Conservation (phyloP, 2,329 filamentous ascomycete genomes). For the Aphanoascus verrucosus region DNA sequence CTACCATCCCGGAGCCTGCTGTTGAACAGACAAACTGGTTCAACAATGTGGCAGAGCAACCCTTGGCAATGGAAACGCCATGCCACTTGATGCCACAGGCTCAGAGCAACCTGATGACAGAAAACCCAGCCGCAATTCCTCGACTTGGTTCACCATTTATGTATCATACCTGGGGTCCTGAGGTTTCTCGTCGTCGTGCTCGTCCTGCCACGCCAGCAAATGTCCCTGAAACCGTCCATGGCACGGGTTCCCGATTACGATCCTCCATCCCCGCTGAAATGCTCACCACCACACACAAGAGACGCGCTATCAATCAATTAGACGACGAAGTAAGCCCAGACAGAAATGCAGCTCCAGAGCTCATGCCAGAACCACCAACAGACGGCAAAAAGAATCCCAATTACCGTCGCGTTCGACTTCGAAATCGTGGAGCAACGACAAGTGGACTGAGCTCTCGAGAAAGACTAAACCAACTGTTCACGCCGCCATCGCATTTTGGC, state of each 20-base stretch:
- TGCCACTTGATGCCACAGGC: conserved; percentile 11
- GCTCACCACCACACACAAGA: conserved; percentile 45
- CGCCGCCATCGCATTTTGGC: conserved; percentile 33
- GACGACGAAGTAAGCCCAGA: conserved; percentile 42
- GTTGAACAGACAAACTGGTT: conserved; percentile 24
- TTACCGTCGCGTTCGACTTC: conserved; percentile 48
- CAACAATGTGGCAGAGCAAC: conserved; percentile 20
- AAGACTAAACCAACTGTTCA: conserved; percentile 46
- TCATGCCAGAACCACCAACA: conserved; percentile 22
- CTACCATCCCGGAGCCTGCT: conserved; percentile 23
- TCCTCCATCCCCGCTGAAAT: conserved; percentile 49
- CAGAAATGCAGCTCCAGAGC: conserved; percentile 30
- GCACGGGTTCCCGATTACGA: conserved; percentile 33
- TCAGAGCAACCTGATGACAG: not conserved
- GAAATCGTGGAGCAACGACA: conserved; percentile 52
- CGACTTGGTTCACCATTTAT: conserved; percentile 41
- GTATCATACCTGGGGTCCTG: conserved; percentile 41
- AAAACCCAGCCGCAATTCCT: conserved; percentile 25
- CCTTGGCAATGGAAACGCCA: not conserved
- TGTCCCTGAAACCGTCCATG: conserved; percentile 37
- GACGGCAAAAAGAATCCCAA: conserved; percentile 37
- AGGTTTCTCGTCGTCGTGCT: conserved; percentile 25
- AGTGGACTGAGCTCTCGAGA: conserved; percentile 38
- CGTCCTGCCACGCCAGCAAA: conserved; percentile 26
- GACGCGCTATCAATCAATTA: conserved; percentile 46